Conservation (phyloP, 306 rosid species). For the Boehmeria nivea region DNA sequence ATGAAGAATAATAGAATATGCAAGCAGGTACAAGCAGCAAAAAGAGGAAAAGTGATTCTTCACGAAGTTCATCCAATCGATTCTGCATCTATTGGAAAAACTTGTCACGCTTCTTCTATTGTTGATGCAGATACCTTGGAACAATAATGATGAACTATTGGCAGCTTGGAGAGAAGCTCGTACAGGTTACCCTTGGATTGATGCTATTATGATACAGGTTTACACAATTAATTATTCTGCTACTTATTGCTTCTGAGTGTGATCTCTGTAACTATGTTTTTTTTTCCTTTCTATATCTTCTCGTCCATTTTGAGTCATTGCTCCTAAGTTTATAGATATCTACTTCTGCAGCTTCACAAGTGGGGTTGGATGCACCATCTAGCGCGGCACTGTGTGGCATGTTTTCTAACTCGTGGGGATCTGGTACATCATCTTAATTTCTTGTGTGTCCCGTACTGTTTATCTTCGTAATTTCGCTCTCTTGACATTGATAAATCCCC, state of each 20-base stretch:
- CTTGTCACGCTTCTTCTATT: neutral
- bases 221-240: neutral
- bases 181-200: constrained; percentile 98
- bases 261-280: neutral
- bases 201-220: constrained; percentile 93
- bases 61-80: neutral
- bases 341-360: constrained; percentile 59
- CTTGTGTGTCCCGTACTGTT: neutral
- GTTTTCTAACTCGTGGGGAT: constrained; percentile 92
- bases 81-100: neutral
- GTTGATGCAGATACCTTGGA: constrained; percentile 75
- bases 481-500: constrained; percentile 17
- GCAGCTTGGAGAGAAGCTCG: constrained; percentile 84
- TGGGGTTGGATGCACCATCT: constrained; percentile 99
- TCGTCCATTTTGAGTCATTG: neutral
- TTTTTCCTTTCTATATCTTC: neutral
- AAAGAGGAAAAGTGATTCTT: too few relatives aligned
- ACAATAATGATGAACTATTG: constrained; percentile 58
- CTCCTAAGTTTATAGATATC: constrained; percentile 4
- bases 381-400: constrained; percentile 91
- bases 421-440: constrained; percentile 46
- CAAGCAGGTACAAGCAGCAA: constrained; percentile 85
- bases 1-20: constrained; percentile 80
- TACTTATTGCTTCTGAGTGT: neutral
- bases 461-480: constrained; percentile 4